phyloP scores from a whole-genome alignment of 2,329 filamentous ascomycete genomes.

The Ophiognomonia clavigignenti-juglandacearum region DNA sequence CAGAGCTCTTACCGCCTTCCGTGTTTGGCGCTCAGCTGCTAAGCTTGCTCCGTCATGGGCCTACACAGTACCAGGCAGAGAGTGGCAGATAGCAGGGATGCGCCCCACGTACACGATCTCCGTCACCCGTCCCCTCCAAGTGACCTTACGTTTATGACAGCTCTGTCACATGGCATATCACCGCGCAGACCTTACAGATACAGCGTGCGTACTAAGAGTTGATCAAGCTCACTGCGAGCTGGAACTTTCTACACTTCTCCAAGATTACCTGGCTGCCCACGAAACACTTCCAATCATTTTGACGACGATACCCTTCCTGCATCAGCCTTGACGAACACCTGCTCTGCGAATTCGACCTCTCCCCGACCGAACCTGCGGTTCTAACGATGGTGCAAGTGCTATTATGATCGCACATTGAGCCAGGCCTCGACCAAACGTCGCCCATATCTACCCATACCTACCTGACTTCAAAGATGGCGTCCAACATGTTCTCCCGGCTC shows the following conservation, averaged over 20 bases:
- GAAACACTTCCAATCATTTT: no score
- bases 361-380: neutral
- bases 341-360: neutral
- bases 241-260: no score
- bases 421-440: conserved; percentile 1
- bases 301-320: neutral
- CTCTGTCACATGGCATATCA: neutral
- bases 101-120: no score
- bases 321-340: neutral
- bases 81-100: neutral
- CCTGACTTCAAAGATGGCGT: conserved; percentile 32
- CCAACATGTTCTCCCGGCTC: conserved; percentile 43
- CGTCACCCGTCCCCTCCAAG: neutral
- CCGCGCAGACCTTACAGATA: neutral
- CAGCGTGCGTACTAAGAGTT: no score
- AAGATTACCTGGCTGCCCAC: no score
- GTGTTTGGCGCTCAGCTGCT: neutral
- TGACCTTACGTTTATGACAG: conserved; percentile 1
- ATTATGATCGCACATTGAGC: conserved; percentile 6
- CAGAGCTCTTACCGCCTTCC: conserved; percentile 7
- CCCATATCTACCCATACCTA: neutral
- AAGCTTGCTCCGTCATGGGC: neutral
- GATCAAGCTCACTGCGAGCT: no score
- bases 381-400: conserved; percentile 9
- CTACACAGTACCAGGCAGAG: neutral